Conservation (phyloP, 2,329 filamentous ascomycete genomes). For the Exserohilum turcica region DNA sequence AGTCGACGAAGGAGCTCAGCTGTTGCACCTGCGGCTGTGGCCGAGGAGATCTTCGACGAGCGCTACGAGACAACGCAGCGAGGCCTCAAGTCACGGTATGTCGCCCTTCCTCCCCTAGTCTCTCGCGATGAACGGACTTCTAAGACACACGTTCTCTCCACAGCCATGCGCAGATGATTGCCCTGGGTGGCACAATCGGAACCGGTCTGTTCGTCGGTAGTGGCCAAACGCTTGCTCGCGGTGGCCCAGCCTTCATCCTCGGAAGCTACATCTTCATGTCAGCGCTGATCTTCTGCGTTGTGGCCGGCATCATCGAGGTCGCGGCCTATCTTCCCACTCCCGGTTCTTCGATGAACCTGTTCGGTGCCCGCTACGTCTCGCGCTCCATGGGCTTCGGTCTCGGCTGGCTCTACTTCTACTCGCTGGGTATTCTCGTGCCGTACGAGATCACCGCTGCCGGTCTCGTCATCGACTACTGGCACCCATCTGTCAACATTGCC, state of each 20-base stretch:
- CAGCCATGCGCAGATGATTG: constrained; percentile 63
- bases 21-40: constrained; percentile 32
- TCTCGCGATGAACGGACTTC: constrained; percentile 41
- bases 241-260: constrained; percentile 36
- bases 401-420: constrained; percentile 40
- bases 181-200: constrained; percentile 65
- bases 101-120: constrained; percentile 17
- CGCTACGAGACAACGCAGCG: constrained; percentile 47
- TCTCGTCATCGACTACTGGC: constrained; percentile 47
- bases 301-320: constrained; percentile 49
- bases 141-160: constrained; percentile 50
- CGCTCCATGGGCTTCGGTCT: constrained; percentile 65
- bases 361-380: constrained; percentile 54
- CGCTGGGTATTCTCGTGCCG: constrained; percentile 38
- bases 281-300: constrained; percentile 34
- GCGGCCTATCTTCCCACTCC: constrained; percentile 65
- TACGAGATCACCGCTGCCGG: constrained; percentile 46
- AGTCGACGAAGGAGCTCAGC: constrained; percentile 29
- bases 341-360: constrained; percentile 58
- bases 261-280: constrained; percentile 41
- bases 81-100: constrained; percentile 47
- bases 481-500: constrained; percentile 38
- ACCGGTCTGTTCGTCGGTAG: constrained; percentile 66
- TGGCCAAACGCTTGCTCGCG: constrained; percentile 55
- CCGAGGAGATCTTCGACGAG: constrained; percentile 40